These are phyloP conservation scores for Pedinophyceae sp. DNA, from an alignment of 139 green algal species.

Conservation along the genomic window DNA sequence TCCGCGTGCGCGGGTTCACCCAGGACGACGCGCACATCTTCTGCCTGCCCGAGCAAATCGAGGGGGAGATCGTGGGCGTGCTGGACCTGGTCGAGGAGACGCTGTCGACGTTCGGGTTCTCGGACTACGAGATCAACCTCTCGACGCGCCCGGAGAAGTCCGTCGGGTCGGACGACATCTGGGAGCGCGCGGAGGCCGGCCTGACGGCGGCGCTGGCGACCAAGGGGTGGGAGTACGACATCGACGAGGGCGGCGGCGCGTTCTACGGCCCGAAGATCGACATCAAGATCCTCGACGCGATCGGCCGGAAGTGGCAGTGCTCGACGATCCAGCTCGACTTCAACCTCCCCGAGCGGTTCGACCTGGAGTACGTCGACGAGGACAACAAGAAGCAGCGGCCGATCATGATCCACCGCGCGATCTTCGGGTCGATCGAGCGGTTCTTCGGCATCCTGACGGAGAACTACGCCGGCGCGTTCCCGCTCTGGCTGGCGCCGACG, in stretches of 20 bases:
- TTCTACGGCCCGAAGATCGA: slow-evolving; percentile 99
- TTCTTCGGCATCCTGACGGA: slow-evolving; percentile 98
- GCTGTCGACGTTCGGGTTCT: slow-evolving; percentile 83
- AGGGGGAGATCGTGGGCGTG: slow-evolving; percentile 64
- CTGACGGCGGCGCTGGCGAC: slow-evolving; percentile 53
- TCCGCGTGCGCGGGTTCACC: slow-evolving; percentile 94
- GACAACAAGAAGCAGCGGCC: slow-evolving; percentile 50
- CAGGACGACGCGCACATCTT: slow-evolving; percentile 98
- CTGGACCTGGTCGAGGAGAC: slow-evolving; percentile 75
- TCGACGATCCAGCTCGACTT: slow-evolving; percentile 98
- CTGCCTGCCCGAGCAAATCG: slow-evolving; percentile 69
- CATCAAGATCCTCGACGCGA: slow-evolving; percentile 82
- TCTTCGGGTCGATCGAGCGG: slow-evolving; percentile 68
- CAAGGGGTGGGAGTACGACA: slow-evolving; percentile 55
- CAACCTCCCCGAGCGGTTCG: slow-evolving; percentile 90
- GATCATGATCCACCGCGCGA: slow-evolving; percentile 98
- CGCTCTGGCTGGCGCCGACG: slow-evolving; percentile 78
- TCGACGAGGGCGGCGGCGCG: slow-evolving; percentile 74
- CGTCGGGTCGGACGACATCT: slow-evolving; percentile 79
- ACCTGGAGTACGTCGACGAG: slow-evolving; percentile 71
- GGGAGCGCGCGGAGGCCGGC: slow-evolving; percentile 57
- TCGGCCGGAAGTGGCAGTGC: slow-evolving; percentile 96
- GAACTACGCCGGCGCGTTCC: slow-evolving; percentile 88
- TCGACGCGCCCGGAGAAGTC: slow-evolving; percentile 84
- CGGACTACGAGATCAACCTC: slow-evolving; percentile 79